Percentiles rank a stretch among this genome's conserved stretches.
Conservation (phyloP, 805 yeast species). For the Yamadazyma insecticola region DNA sequence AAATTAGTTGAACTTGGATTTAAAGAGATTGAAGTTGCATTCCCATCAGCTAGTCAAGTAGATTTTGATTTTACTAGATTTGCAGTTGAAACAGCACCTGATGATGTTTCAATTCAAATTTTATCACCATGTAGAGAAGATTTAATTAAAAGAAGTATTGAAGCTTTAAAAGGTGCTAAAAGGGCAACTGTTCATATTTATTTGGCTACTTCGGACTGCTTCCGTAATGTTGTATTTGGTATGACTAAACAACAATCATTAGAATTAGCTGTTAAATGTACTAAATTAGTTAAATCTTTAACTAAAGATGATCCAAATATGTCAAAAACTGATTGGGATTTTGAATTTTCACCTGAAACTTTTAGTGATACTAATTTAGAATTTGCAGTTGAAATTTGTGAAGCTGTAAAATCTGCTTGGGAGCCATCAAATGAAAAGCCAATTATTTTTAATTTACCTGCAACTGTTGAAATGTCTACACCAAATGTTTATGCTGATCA, state of each 20-base stretch:
- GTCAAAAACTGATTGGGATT: conserved; percentile 59
- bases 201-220: conserved; percentile 70
- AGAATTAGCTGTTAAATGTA: conserved; percentile 56
- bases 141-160: conserved; percentile 66
- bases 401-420: conserved; percentile 76
- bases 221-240: conserved; percentile 67
- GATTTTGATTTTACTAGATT: conserved; percentile 78
- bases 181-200: conserved; percentile 73
- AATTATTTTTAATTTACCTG: conserved; percentile 77
- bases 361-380: conserved; percentile 68
- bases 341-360: conserved; percentile 79
- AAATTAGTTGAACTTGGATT: conserved; percentile 70
- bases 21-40: conserved; percentile 80
- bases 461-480: conserved; percentile 77
- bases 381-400: conserved; percentile 61
- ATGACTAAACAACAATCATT: conserved; percentile 56
- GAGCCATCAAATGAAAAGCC: conserved; percentile 60
- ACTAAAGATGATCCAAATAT: conserved; percentile 58
- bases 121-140: conserved; percentile 74
- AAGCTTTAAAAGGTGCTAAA: conserved; percentile 68
- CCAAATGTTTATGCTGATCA: conserved; percentile 85
- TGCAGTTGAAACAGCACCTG: conserved; percentile 71
- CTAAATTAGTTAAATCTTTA: conserved; percentile 57
- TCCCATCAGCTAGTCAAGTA: conserved; percentile 75
- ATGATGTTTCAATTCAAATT: conserved; percentile 73